Evolutionary conservation across 2,329 filamentous ascomycete genomes (phyloP).

Genomic region (Coniochaeta hoffmannii): DNA sequence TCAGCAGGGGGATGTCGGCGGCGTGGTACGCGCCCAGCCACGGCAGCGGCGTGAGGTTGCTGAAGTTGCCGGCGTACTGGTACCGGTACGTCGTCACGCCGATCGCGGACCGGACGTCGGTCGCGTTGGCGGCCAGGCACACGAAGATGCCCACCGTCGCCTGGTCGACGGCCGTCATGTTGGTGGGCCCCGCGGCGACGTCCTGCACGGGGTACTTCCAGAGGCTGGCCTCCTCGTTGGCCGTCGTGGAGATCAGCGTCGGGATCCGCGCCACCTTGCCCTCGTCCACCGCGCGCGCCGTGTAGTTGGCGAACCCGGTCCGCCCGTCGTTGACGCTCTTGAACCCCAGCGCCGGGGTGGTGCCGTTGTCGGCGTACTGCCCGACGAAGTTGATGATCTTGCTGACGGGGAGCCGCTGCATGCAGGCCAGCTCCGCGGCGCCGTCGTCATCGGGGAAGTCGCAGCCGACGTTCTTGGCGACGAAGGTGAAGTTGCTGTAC

Average conservation of each 20-base stretch:
- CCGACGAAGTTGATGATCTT: slow-evolving; percentile 25
- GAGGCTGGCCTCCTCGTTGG: slow-evolving; percentile 23
- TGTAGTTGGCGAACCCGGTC: slow-evolving; percentile 23
- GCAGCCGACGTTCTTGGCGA: slow-evolving; percentile 25
- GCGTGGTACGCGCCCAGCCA: slow-evolving; percentile 28
- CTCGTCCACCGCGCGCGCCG: slow-evolving; percentile 13
- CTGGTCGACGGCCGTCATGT: slow-evolving; percentile 13
- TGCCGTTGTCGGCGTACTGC: slow-evolving; percentile 18
- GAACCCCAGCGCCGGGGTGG: slow-evolving; percentile 17
- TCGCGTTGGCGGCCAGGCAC: slow-evolving; percentile 18
- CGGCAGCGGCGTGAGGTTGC: slow-evolving; percentile 26
- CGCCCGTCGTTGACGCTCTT: slow-evolving; percentile 19
- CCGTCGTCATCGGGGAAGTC: slow-evolving; percentile 16
- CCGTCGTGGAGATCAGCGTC: slow-evolving; percentile 22
- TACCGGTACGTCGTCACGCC: slow-evolving; percentile 28
- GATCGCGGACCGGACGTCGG: slow-evolving; percentile 6
- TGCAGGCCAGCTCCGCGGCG: slow-evolving; percentile 25
- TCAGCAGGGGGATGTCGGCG: slow-evolving; percentile 13
- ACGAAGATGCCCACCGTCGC: slow-evolving; percentile 15
- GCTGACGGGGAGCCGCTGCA: slow-evolving; percentile 23
- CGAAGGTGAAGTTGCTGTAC: slow-evolving; percentile 26
- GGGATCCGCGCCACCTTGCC: slow-evolving; percentile 19
- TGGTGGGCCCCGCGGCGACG: slow-evolving; percentile 21
- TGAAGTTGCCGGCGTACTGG: slow-evolving; percentile 31
- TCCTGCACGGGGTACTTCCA: slow-evolving; percentile 19